Conservation (phyloP, 179 eudicot species). For the Spinacia oleracea region DNA sequence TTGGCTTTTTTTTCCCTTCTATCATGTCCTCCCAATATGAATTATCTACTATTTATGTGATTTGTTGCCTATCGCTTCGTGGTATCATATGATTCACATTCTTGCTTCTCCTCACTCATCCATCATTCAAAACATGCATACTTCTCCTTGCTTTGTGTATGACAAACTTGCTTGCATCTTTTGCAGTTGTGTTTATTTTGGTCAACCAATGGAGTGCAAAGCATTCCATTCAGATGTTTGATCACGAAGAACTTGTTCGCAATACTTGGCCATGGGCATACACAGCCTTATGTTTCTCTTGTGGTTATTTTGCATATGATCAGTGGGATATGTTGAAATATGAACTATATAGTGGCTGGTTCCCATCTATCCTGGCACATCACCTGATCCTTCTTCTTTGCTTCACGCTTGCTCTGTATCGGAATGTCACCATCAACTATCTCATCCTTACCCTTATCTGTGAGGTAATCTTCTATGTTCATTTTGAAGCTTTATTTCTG, state of each 20-base stretch:
- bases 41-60: not conserved
- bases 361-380: conserved; percentile 82
- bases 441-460: conserved; percentile 92
- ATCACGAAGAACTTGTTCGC: conserved; percentile 67
- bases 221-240: conserved; percentile 50
- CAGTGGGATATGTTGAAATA: conserved; percentile 82
- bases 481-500: not conserved
- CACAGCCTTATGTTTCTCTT: conserved; percentile 68
- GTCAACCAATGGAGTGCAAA: conserved; percentile 43
- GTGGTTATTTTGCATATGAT: conserved; percentile 95
- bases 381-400: conserved; percentile 89
- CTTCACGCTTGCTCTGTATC: conserved; percentile 84
- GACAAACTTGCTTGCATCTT: not conserved
- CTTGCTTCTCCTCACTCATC: not conserved
- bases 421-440: conserved; percentile 90
- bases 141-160: not conserved
- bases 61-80: not conserved
- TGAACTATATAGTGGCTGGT: conserved; percentile 61
- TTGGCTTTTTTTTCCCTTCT: no score
- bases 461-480: conserved; percentile 53
- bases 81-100: not conserved
- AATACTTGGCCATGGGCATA: conserved; percentile 82
- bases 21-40: not conserved
- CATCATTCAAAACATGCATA: not conserved
- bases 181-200: conserved; percentile 72